Evolutionary conservation across 1,284 basidiomycete species (phyloP).

Genomic region (Rhodofomes roseus): DNA sequence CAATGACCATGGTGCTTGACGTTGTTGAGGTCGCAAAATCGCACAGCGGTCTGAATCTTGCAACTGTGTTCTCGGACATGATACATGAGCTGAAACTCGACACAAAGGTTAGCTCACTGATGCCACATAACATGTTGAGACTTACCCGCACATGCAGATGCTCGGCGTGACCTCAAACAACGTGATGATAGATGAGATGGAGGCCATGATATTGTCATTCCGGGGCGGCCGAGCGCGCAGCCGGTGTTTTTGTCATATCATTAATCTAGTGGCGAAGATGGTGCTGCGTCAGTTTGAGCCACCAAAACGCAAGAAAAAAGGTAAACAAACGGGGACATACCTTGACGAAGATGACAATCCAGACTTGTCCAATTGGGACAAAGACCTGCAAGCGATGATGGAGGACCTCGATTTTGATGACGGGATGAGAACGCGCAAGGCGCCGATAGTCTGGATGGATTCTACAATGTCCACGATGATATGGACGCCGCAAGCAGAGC

Average conservation of each 20-base stretch:
- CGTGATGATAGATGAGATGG: slow-evolving; percentile 19
- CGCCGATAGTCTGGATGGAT: neutral
- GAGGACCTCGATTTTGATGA: slow-evolving; percentile 1
- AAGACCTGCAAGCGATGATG: neutral
- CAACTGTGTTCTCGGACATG: slow-evolving; percentile 8
- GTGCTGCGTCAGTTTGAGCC: slow-evolving; percentile 14
- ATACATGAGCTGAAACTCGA: slow-evolving; percentile 14
- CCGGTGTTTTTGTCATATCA: slow-evolving; percentile 30
- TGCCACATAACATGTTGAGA: neutral
- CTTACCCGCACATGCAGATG: slow-evolving; percentile 10
- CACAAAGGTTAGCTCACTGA: slow-evolving; percentile 17
- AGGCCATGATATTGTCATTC: slow-evolving; percentile 7
- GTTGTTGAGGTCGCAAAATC: slow-evolving; percentile 7
- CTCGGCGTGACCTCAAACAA: slow-evolving; percentile 27
- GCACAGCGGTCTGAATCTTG: slow-evolving; percentile 16
- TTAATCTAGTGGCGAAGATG: slow-evolving; percentile 28
- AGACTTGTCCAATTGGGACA: neutral
- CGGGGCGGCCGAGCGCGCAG: slow-evolving; percentile 10
- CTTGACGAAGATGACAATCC: neutral
- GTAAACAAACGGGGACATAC: neutral
- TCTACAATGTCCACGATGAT: neutral
- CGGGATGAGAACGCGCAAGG: neutral
- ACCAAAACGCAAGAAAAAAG: neutral
- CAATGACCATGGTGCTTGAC: neutral
- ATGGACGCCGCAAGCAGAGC: neutral